These are phyloP conservation scores for Globisporangium nagaii DNA, from an alignment of 352 stramenopile species.

Conservation along the genomic window DNA sequence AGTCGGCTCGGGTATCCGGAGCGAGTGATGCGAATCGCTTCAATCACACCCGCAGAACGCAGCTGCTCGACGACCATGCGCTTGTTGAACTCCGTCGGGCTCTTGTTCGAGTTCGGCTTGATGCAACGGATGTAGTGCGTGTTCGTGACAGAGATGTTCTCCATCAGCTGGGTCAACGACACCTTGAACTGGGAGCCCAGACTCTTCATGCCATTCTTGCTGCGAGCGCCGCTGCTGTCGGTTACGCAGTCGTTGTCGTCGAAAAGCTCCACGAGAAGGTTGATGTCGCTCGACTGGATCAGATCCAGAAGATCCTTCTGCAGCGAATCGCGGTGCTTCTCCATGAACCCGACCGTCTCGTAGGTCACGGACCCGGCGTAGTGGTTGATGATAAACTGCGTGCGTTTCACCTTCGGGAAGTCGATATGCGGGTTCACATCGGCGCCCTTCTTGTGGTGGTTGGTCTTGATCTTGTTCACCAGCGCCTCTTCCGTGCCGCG, in stretches of 20 bases:
- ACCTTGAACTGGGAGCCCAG: conserved; percentile 83
- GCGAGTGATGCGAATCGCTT: conserved; percentile 90
- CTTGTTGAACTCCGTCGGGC: conserved; percentile 83
- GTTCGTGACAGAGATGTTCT: conserved; percentile 82
- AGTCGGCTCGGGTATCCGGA: conserved; percentile 91
- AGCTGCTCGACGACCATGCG: conserved; percentile 90
- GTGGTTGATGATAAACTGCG: conserved; percentile 94
- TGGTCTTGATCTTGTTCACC: conserved; percentile 85
- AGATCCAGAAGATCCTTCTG: conserved; percentile 93
- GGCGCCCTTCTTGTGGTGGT: conserved; percentile 70
- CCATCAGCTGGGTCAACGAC: conserved; percentile 78
- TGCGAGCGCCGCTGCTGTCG: conserved; percentile 30
- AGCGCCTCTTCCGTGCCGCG: conserved; percentile 83
- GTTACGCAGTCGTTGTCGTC: conserved; percentile 42
- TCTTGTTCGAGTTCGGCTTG: conserved; percentile 88
- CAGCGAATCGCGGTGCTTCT: conserved; percentile 95
- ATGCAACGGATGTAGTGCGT: conserved; percentile 88
- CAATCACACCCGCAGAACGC: conserved; percentile 88
- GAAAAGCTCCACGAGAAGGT: conserved; percentile 71
- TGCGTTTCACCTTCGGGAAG: conserved; percentile 86
- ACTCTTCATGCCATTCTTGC: conserved; percentile 66
- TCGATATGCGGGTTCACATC: conserved; percentile 73
- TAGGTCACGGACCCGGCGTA: conserved; percentile 95
- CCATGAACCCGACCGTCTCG: conserved; percentile 92
- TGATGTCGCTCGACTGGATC: conserved; percentile 67